These are phyloP conservation scores for Scenedesmus sp. DNA, from an alignment of 163 green algal species.

Conservation along the genomic window DNA sequence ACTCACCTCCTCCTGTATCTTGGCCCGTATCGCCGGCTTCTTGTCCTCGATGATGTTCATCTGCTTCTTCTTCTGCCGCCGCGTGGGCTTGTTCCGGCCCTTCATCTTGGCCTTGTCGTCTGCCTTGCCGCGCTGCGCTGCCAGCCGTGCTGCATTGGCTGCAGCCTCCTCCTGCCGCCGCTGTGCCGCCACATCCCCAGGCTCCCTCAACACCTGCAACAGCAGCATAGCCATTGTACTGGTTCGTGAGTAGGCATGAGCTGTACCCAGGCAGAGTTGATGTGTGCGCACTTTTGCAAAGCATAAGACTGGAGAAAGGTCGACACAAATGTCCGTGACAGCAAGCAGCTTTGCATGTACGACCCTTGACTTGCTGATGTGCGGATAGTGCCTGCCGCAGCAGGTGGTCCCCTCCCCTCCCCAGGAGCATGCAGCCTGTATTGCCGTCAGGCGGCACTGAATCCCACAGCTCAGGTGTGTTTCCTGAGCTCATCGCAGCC, in stretches of 20 bases:
- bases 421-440: too few relatives aligned
- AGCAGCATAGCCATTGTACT: not conserved
- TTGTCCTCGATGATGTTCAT: slow-evolving; percentile 90
- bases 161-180: slow-evolving; percentile 58
- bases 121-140: slow-evolving; percentile 61
- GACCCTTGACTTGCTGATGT: too few relatives aligned
- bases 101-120: slow-evolving; percentile 87
- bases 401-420: too few relatives aligned
- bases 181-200: slow-evolving; percentile 65
- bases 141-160: slow-evolving; percentile 71
- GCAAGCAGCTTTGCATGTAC: too few relatives aligned
- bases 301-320: too few relatives aligned
- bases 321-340: too few relatives aligned
- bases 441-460: too few relatives aligned
- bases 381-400: too few relatives aligned
- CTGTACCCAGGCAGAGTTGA: too few relatives aligned
- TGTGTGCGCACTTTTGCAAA: too few relatives aligned
- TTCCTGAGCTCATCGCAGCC: not conserved
- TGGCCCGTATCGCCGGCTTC: slow-evolving; percentile 63
- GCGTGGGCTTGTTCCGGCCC: slow-evolving; percentile 94
- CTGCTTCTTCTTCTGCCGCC: slow-evolving; percentile 87
- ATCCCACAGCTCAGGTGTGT: too few relatives aligned
- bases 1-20: slow-evolving; percentile 69
- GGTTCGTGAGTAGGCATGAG: not conserved
- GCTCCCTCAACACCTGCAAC: slow-evolving; percentile 69